Evolutionary conservation across 345 rosid genomes (phyloP).

Genomic region (Ailanthus altissimus): DNA sequence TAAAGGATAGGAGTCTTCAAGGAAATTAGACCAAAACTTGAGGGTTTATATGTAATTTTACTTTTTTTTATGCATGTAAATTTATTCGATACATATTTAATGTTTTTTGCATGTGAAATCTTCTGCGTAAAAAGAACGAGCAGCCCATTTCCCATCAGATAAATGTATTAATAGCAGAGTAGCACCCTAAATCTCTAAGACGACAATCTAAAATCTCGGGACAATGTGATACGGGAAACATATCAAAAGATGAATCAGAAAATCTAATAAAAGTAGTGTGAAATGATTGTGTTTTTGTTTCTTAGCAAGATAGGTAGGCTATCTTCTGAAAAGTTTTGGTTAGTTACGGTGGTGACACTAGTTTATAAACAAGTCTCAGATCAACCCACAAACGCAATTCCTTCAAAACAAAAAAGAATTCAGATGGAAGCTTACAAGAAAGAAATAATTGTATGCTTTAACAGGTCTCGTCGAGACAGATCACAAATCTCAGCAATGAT

Average conservation of each 20-base stretch:
- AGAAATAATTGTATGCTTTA: conserved; percentile 11
- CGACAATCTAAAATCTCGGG: too few relatives aligned
- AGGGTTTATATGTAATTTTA: too few relatives aligned
- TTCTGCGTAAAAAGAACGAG: too few relatives aligned
- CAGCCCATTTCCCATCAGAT: neutral
- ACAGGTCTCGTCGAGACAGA: conserved; percentile 8
- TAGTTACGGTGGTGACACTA: neutral
- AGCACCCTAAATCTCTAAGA: too few relatives aligned
- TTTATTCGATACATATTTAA: neutral
- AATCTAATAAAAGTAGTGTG: too few relatives aligned
- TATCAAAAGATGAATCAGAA: too few relatives aligned
- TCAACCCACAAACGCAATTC: neutral
- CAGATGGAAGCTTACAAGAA: neutral
- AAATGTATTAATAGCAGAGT: neutral
- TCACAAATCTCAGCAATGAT: conserved; percentile 1
- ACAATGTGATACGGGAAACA: too few relatives aligned
- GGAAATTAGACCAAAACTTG: too few relatives aligned
- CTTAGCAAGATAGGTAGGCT: neutral
- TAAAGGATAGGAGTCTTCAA: too few relatives aligned
- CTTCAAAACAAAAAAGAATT: neutral
- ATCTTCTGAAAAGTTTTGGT: neutral
- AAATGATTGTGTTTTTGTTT: neutral
- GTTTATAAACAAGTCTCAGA: neutral
- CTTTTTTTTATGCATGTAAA: too few relatives aligned
- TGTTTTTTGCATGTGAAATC: neutral